A percentile compares a stretch with the other conserved stretches of the same genome.
Conservation (phyloP, 257 asterid genomes). For the Solanum rostratum region DNA sequence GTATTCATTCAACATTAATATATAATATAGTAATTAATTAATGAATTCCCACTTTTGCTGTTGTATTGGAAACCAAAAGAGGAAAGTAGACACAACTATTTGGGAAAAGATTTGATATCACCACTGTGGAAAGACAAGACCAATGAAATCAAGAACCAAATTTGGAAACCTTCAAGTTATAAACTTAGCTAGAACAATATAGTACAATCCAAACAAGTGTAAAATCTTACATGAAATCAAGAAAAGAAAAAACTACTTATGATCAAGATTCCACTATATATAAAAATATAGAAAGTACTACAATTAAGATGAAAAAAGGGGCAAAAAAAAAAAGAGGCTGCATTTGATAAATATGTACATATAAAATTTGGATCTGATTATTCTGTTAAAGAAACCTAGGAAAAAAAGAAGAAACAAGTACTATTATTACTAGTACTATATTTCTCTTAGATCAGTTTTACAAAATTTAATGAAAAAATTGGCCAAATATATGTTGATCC, state of each 20-base stretch:
- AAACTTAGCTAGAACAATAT: neutral
- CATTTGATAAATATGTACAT: neutral
- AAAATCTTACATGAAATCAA: neutral
- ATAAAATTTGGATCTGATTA: neutral
- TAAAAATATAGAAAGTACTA: neutral
- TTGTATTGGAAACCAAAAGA: conserved; percentile 24
- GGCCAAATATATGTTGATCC: neutral
- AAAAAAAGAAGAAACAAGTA: conserved; percentile 9
- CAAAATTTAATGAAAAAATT: neutral
- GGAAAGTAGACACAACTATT: conserved; percentile 30
- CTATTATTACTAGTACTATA: neutral
- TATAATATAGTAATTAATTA: neutral
- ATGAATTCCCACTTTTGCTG: conserved; percentile 6
- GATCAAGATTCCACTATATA: neutral
- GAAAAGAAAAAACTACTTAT: neutral
- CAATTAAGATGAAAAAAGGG: neutral
- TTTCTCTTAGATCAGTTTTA: neutral
- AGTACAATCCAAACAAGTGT: conserved; percentile 23
- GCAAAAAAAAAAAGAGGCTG: neutral
- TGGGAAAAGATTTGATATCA: conserved; percentile 31
- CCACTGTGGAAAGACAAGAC: conserved; percentile 57
- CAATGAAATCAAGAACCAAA: conserved; percentile 21
- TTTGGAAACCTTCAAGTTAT: conserved; percentile 26
- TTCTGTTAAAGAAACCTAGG: conserved; percentile 6
- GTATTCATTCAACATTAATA: conserved; percentile 7